Evolutionary conservation across 2,329 filamentous ascomycete species (phyloP).

Genomic region (Pseudopithomyces maydicus): DNA sequence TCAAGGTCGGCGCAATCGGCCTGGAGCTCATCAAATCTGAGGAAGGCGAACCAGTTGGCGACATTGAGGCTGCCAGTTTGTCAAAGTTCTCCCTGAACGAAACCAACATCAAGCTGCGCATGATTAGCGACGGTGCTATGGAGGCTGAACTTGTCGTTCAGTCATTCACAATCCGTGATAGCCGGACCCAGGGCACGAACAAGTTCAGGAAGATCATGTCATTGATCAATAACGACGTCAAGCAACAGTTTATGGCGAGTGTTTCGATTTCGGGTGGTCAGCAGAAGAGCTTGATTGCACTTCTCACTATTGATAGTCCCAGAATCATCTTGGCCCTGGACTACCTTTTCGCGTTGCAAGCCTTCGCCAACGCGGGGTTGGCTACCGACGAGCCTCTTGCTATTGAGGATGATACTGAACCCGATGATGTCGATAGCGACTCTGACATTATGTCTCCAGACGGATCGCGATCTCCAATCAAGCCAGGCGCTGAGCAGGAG

Average conservation of each 20-base stretch:
- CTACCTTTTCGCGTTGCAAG: slow-evolving; percentile 88
- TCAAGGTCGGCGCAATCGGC: slow-evolving; percentile 85
- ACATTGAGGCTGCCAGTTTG: slow-evolving; percentile 78
- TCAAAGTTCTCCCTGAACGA: slow-evolving; percentile 95
- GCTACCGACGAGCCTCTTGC: slow-evolving; percentile 60
- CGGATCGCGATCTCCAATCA: slow-evolving; percentile 27
- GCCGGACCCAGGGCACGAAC: slow-evolving; percentile 84
- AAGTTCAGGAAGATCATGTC: slow-evolving; percentile 99
- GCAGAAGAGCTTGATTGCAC: slow-evolving; percentile 81
- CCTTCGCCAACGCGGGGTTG: slow-evolving; percentile 76
- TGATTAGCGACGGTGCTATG: slow-evolving; percentile 88
- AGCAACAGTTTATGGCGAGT: slow-evolving; percentile 97
- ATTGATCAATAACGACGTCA: slow-evolving; percentile 87
- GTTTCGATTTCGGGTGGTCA: slow-evolving; percentile 87
- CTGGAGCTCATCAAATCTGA: slow-evolving; percentile 83
- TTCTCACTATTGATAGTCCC: slow-evolving; percentile 93
- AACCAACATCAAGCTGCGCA: slow-evolving; percentile 86
- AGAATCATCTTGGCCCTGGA: slow-evolving; percentile 94
- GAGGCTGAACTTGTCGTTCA: slow-evolving; percentile 93
- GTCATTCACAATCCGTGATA: slow-evolving; percentile 94
- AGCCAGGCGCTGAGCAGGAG: slow-evolving; percentile 28
- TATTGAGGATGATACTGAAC: slow-evolving; percentile 64
- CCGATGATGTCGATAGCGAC: slow-evolving; percentile 52
- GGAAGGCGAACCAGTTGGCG: slow-evolving; percentile 76
- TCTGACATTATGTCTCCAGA: slow-evolving; percentile 43